Evolutionary conservation across 2,329 filamentous ascomycete species (phyloP), one percentile per base, ranked within the genome.

Genomic region (Scedosporium apiospermum): DNA sequence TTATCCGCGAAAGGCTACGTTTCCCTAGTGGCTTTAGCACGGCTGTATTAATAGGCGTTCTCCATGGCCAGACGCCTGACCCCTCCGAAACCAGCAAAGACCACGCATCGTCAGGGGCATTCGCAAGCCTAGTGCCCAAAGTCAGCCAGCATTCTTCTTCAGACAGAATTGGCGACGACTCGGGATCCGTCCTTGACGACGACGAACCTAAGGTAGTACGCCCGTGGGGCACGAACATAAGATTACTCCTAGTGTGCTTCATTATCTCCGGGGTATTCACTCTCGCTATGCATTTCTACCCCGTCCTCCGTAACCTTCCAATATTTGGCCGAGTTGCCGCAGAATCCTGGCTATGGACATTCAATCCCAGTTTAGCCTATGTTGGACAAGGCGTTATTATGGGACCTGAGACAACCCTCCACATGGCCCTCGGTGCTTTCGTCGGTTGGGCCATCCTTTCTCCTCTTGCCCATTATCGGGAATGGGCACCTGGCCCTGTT

Each of bases 381-480:
- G 87, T 98, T 27, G 95, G 95, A 0, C 95, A 99, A 75, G 95
- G 95, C 10, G 96, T 99, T 65, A 98, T 99, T 70, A 99, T 99
- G 95, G 95, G 95, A 0, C 90, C 93, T 3, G 88, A 91, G 46
- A 99, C 95, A 0, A 98, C 93, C 3, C 81, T 96, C 61, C 93
- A 98, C 68, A 99, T 99, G 95, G 82, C 96, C 1, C 77, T 98
- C 2, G 95, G 95, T 4, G 93, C 95, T 3, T 73, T 96, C 16
- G 70, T 97, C 9, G 95, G 95, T 27, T 99, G 95, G 95, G 95
- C 87, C 0, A 73, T 98, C 5, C 80, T 99, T 1, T 97, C 93
- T 3, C 95, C 95, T 1, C 74, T 98, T 6, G 93, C 95, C 3
- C 97, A 96, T 73, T 77, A 80, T 63, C 85, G 83, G 68, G 91